Conservation (phyloP, 192 early-diverging fungal genomes). For the Entomortierella parvispora region DNA sequence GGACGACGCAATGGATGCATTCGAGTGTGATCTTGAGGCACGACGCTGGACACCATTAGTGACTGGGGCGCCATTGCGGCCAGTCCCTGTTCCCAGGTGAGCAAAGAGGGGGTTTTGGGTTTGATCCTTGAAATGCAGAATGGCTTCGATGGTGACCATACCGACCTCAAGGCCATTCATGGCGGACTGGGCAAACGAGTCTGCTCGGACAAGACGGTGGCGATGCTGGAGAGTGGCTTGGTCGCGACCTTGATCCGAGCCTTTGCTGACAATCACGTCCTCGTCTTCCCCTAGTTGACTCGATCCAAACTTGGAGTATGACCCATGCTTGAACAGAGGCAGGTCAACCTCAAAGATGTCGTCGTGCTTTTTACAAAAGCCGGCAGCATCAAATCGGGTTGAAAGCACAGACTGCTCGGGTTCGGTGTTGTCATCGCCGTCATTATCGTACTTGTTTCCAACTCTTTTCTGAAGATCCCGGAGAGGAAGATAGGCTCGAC, state of each 20-base stretch:
- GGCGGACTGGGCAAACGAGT: slow-evolving; percentile 37
- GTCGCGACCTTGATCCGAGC: slow-evolving; percentile 23
- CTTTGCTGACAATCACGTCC: slow-evolving; percentile 19
- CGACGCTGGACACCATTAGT: background rate
- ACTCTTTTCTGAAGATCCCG: slow-evolving; percentile 45
- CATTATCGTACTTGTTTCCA: slow-evolving; percentile 45
- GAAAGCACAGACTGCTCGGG: slow-evolving; percentile 46
- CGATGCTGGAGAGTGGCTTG: slow-evolving; percentile 4
- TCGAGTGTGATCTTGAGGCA: slow-evolving; percentile 9
- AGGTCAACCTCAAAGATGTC: slow-evolving; percentile 41
- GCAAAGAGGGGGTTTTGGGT: slow-evolving; percentile 34
- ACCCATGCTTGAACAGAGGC: slow-evolving; percentile 43
- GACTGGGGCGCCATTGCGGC: background rate
- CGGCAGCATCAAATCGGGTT: slow-evolving; percentile 28
- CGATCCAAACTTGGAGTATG: slow-evolving; percentile 39
- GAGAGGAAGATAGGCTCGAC: slow-evolving; percentile 40
- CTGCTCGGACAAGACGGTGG: slow-evolving; percentile 14
- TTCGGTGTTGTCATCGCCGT: slow-evolving; percentile 42
- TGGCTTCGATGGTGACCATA: slow-evolving; percentile 38
- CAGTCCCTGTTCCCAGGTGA: slow-evolving; percentile 22
- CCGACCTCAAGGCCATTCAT: slow-evolving; percentile 50
- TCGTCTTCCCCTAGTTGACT: background rate
- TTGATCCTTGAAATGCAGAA: slow-evolving; percentile 40
- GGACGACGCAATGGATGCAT: slow-evolving; percentile 13
- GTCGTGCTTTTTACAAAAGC: slow-evolving; percentile 42